Percentiles rank a stretch among this genome's conserved stretches.
phyloP scores from a whole-genome alignment of 129 eudicot species.

The Helianthus tuberosus region DNA sequence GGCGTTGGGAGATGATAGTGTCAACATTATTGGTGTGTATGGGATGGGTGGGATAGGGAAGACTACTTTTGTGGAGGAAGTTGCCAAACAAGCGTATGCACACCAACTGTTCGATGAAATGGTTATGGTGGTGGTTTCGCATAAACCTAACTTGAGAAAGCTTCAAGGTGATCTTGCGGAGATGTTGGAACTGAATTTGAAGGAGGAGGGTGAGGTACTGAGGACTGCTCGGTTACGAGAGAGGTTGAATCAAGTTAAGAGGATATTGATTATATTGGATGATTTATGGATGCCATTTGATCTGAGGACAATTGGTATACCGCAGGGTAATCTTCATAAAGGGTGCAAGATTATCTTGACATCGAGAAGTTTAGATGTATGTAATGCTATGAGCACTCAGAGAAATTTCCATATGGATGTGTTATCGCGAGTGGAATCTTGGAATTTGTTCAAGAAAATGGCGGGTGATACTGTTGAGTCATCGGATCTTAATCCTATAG shows the following conservation, averaged over 20 bases:
- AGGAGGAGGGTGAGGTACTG: slow-evolving; percentile 39
- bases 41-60: slow-evolving; percentile 54
- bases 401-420: slow-evolving; percentile 34
- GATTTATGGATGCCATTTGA: slow-evolving; percentile 46
- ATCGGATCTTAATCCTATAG: slow-evolving; percentile 34
- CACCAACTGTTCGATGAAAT: slow-evolving; percentile 43
- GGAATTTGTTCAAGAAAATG: slow-evolving; percentile 44
- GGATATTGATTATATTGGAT: slow-evolving; percentile 43
- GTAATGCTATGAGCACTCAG: slow-evolving; percentile 41
- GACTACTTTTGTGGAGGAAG: slow-evolving; percentile 49
- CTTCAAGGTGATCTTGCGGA: slow-evolving; percentile 54
- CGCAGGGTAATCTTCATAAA: slow-evolving; percentile 35
- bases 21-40: slow-evolving; percentile 42
- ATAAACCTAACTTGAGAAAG: slow-evolving; percentile 34
- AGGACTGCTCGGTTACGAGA: slow-evolving; percentile 44
- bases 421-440: slow-evolving; percentile 42
- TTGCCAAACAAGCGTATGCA: slow-evolving; percentile 27
- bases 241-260: slow-evolving; percentile 42
- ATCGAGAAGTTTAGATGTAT: slow-evolving; percentile 47
- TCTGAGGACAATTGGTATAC: slow-evolving; percentile 45
- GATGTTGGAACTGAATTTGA: slow-evolving; percentile 35
- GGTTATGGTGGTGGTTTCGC: slow-evolving; percentile 45
- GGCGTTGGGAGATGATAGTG: slow-evolving; percentile 39
- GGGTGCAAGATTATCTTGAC: slow-evolving; percentile 52
- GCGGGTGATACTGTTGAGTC: slow-evolving; percentile 31